A percentile compares a stretch with the other conserved stretches of the same genome.
These are phyloP conservation scores for Austroboletus festivus DNA, from an alignment of 768 basidiomycete genomes.

Conservation along the genomic window DNA sequence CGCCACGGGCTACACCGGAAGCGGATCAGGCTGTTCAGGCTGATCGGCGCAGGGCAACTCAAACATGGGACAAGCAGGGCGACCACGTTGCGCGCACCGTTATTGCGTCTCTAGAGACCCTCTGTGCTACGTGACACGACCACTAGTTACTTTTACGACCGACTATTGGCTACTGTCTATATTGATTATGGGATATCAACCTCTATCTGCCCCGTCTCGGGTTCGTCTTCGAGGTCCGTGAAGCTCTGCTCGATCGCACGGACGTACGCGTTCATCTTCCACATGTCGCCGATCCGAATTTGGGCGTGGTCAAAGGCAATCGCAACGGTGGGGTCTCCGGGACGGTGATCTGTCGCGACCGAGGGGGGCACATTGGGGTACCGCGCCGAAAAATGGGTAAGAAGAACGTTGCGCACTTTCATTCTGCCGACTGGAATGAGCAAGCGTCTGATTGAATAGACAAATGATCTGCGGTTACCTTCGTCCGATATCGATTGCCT, in stretches of 20 bases:
- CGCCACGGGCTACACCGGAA: conserved; percentile 14
- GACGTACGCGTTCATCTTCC: conserved; percentile 79
- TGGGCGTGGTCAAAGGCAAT: conserved; percentile 81
- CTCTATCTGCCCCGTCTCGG: conserved; percentile 15
- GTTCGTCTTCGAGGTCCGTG: conserved; percentile 49
- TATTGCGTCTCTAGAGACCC: conserved; percentile 48
- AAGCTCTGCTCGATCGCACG: conserved; percentile 66
- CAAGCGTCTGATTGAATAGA: not conserved
- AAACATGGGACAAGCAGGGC: conserved; percentile 32
- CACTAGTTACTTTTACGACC: too few relatives aligned
- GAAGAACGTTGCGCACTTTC: conserved; percentile 78
- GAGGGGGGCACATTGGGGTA: conserved; percentile 81
- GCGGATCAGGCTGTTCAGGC: not conserved
- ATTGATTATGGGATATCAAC: conserved; percentile 19
- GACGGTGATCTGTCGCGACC: conserved; percentile 18
- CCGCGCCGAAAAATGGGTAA: conserved; percentile 94
- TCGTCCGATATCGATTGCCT: conserved; percentile 77
- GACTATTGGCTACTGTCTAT: too few relatives aligned
- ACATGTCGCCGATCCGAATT: conserved; percentile 73
- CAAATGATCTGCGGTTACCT: conserved; percentile 41
- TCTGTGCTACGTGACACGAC: conserved; percentile 4
- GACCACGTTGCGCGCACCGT: conserved; percentile 47
- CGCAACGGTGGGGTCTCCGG: conserved; percentile 50
- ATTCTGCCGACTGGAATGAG: conserved; percentile 49
- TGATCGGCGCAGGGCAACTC: conserved; percentile 7